A percentile compares a stretch with the other conserved stretches of the same genome.
Conservation (phyloP, 2,329 filamentous ascomycete genomes). For the Fusarium staphyleae region DNA sequence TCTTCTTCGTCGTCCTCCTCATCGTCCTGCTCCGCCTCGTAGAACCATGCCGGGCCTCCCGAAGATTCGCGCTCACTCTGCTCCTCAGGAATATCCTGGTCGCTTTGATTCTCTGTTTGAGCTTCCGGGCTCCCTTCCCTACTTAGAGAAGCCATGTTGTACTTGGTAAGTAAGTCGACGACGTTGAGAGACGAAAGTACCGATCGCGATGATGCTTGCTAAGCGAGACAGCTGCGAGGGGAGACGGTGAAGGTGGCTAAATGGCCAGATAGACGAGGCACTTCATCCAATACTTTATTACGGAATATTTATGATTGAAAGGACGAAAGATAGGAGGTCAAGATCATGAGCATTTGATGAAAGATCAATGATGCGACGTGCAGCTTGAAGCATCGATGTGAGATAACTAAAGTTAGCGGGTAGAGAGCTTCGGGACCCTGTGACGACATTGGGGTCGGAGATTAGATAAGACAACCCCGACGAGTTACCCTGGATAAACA, state of each 20-base stretch:
- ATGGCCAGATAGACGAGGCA: not conserved
- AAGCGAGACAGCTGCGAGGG: constrained; percentile 25
- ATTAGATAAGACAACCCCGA: constrained; percentile 30
- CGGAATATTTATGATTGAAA: not conserved
- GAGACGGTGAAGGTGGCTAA: constrained; percentile 8
- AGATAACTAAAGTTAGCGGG: constrained; percentile 14
- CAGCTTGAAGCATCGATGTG: constrained; percentile 5
- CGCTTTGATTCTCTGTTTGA: constrained; percentile 1
- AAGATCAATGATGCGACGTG: constrained; percentile 32
- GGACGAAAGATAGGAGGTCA: not conserved
- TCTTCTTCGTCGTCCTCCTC: constrained; percentile 46
- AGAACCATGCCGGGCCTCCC: constrained; percentile 20
- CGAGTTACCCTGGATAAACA: constrained; percentile 18
- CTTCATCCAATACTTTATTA: constrained; percentile 12
- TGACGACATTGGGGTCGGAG: constrained; percentile 38
- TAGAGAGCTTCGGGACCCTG: constrained; percentile 28
- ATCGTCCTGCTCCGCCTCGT: constrained; percentile 41
- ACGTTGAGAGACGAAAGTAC: not conserved
- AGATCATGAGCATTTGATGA: constrained; percentile 1
- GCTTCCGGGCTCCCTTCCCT: constrained; percentile 15
- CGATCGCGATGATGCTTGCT: constrained; percentile 27
- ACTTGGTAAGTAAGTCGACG: not conserved
- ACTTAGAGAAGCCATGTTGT: constrained; percentile 23
- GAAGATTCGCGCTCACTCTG: constrained; percentile 22
- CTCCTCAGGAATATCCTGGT: constrained; percentile 12